phyloP scores from a whole-genome alignment of 306 rosid species.

The Corylus americana region DNA sequence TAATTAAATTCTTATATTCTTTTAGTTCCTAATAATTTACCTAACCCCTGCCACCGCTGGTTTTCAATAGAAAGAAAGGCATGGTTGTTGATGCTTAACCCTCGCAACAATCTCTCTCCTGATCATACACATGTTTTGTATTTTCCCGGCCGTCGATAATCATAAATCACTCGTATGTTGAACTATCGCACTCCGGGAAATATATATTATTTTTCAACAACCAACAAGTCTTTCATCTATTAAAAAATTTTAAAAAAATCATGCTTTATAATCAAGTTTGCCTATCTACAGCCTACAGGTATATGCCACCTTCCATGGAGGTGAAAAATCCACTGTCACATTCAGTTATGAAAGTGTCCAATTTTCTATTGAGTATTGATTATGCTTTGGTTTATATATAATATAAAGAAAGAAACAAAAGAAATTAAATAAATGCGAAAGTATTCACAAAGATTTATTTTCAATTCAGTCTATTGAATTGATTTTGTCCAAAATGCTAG shows the following conservation, averaged over 20 bases:
- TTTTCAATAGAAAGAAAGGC: neutral
- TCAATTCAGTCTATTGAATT: no score
- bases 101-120: neutral
- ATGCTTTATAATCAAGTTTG: conserved; percentile 23
- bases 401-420: neutral
- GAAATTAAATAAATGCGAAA: neutral
- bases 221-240: neutral
- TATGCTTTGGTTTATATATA: neutral
- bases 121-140: neutral
- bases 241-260: neutral
- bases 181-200: conserved; percentile 42
- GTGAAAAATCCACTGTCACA: conserved; percentile 1
- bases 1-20: no score
- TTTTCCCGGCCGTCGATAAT: neutral
- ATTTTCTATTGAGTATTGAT: neutral
- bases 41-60: no score
- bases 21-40: no score
- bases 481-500: no score
- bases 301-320: neutral
- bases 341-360: neutral
- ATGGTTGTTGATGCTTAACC: conserved; percentile 14
- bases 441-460: neutral
- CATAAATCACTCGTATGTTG: conserved; percentile 18
- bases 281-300: neutral
- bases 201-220: conserved; percentile 38